phyloP scores from a whole-genome alignment of 1,284 basidiomycete species.

The Pseudozyma tsukubaensis region DNA sequence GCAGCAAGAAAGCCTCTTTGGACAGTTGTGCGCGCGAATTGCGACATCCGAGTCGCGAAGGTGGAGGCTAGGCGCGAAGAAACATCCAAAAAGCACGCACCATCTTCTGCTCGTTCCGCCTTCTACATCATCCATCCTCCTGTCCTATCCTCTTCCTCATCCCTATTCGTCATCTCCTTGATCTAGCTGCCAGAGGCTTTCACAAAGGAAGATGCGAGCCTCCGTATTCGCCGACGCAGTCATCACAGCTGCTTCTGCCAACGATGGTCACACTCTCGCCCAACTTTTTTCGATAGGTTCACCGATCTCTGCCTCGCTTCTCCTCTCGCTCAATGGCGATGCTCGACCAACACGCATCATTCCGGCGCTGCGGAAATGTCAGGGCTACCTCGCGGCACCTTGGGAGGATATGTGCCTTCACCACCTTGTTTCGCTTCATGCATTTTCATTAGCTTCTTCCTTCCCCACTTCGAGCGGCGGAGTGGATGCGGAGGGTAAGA shows the following conservation, averaged over 20 bases:
- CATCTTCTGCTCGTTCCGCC: background rate
- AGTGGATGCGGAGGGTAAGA: slow-evolving; percentile 40
- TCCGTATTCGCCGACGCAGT: slow-evolving; percentile 50
- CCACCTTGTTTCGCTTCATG: slow-evolving; percentile 44
- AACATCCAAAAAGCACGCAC: slow-evolving; percentile 6
- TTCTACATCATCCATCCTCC: background rate
- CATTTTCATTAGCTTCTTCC: slow-evolving; percentile 42
- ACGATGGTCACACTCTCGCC: slow-evolving; percentile 50
- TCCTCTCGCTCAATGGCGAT: slow-evolving; percentile 35
- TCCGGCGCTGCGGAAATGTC: slow-evolving; percentile 41
- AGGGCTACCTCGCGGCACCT: slow-evolving; percentile 46
- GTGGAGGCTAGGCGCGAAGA: slow-evolving; percentile 13
- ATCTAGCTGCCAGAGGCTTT: background rate
- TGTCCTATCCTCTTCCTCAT: background rate
- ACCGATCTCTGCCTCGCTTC: slow-evolving; percentile 23
- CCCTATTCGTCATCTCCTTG: background rate
- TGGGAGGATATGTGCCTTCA: slow-evolving; percentile 61
- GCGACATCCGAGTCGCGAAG: slow-evolving; percentile 5
- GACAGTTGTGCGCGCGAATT: background rate
- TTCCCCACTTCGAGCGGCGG: slow-evolving; percentile 3
- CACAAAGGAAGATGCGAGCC: slow-evolving; percentile 27
- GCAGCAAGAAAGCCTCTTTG: background rate
- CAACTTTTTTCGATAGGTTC: slow-evolving; percentile 52
- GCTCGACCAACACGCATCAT: slow-evolving; percentile 37
- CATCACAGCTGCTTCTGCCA: slow-evolving; percentile 17